A percentile compares a stretch with the other conserved stretches of the same genome.
Evolutionary conservation across 2,329 filamentous ascomycete genomes (phyloP).

Genomic region (Hortaea sp.): DNA sequence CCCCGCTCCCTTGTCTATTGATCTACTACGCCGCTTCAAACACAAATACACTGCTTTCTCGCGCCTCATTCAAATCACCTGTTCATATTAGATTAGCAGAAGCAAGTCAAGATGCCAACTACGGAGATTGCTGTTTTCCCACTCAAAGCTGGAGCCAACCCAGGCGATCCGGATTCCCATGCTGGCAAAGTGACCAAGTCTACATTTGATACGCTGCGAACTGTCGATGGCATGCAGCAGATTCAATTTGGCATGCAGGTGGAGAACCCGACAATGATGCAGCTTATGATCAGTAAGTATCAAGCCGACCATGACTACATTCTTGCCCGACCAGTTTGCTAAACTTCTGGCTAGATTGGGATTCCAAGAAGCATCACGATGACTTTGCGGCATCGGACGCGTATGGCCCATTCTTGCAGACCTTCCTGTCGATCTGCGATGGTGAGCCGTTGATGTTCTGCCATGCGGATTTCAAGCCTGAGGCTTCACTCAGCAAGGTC

Average conservation of each 20-base stretch:
- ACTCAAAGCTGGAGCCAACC: constrained; percentile 27
- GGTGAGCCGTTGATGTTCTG: constrained; percentile 15
- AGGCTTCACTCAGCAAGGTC: constrained; percentile 5
- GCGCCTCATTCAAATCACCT: background rate
- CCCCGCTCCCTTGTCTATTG: too few relatives aligned
- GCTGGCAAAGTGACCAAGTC: constrained; percentile 24
- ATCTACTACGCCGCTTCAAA: too few relatives aligned
- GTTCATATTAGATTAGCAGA: background rate
- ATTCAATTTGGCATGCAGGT: constrained; percentile 28
- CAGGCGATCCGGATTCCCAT: constrained; percentile 20
- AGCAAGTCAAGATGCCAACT: constrained; percentile 17
- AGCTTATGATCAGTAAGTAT: constrained; percentile 32
- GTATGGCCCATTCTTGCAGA: constrained; percentile 31
- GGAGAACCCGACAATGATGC: constrained; percentile 28
- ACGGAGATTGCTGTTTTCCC: constrained; percentile 33
- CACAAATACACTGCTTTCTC: too few relatives aligned
- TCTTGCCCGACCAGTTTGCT: background rate
- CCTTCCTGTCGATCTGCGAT: constrained; percentile 21
- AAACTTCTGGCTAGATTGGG: constrained; percentile 31
- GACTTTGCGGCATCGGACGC: constrained; percentile 27
- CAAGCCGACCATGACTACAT: too few relatives aligned
- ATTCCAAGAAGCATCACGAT: constrained; percentile 28
- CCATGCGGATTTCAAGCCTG: constrained; percentile 26
- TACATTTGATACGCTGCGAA: constrained; percentile 24
- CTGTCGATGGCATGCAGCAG: constrained; percentile 27